phyloP scores from a whole-genome alignment of 805 yeast species.

The Teunomyces kruisii region DNA sequence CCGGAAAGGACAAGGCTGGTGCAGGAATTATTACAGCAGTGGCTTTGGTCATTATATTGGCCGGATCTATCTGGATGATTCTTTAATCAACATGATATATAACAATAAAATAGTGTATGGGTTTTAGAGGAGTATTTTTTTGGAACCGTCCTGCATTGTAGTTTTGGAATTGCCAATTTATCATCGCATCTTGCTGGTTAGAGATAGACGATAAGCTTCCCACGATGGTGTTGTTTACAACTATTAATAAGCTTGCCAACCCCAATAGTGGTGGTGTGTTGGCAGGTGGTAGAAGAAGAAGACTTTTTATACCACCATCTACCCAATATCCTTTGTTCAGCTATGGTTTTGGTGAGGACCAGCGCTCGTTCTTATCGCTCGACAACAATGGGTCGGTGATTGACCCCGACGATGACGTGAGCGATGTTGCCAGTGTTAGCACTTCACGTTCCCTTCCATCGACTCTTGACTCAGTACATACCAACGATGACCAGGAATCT shows the following conservation, averaged over 20 bases:
- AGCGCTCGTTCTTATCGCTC: slow-evolving; percentile 41
- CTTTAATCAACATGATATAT: slow-evolving; percentile 26
- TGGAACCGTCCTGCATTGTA: background rate
- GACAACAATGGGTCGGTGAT: slow-evolving; percentile 36
- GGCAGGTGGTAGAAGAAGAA: slow-evolving; percentile 37
- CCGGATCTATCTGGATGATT: slow-evolving; percentile 80
- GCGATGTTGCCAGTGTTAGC: slow-evolving; percentile 43
- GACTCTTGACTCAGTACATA: slow-evolving; percentile 35
- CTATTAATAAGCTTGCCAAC: slow-evolving; percentile 41
- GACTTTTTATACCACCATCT: slow-evolving; percentile 45
- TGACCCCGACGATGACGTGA: slow-evolving; percentile 22
- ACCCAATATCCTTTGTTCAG: slow-evolving; percentile 42
- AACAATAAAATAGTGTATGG: background rate
- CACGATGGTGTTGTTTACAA: slow-evolving; percentile 41
- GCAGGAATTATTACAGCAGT: slow-evolving; percentile 86
- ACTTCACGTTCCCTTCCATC: slow-evolving; percentile 44
- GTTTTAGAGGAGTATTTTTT: background rate
- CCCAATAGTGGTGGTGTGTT: slow-evolving; percentile 25
- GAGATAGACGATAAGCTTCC: background rate
- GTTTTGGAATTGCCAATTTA: background rate
- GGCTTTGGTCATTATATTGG: slow-evolving; percentile 57
- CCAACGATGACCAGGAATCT: slow-evolving; percentile 37
- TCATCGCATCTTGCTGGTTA: background rate
- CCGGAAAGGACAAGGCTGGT: slow-evolving; percentile 66
- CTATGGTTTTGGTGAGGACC: slow-evolving; percentile 46